phyloP scores from a whole-genome alignment of 257 asterid species.

The Forsythia suspensa region DNA sequence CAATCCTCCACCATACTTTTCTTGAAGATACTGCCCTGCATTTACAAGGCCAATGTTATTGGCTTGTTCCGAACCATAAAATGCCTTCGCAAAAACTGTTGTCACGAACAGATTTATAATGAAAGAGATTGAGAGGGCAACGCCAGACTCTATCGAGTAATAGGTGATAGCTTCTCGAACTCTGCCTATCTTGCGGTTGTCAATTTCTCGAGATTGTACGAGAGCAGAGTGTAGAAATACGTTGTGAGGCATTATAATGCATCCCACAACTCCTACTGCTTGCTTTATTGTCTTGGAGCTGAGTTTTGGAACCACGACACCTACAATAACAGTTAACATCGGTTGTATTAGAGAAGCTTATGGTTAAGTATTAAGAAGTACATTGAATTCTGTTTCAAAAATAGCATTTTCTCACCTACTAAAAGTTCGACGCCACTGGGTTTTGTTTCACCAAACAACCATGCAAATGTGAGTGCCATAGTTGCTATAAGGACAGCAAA shows the following conservation, averaged over 20 bases:
- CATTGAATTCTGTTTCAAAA: background rate
- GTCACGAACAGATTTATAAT: conserved; percentile 71
- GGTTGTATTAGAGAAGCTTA: background rate
- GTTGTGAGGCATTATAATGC: conserved; percentile 87
- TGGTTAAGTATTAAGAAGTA: background rate
- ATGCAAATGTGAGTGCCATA: conserved; percentile 74
- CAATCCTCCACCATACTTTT: conserved; percentile 70
- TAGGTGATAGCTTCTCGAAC: conserved; percentile 70
- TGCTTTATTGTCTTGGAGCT: conserved; percentile 72
- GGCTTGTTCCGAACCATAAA: conserved; percentile 66
- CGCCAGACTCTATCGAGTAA: conserved; percentile 73
- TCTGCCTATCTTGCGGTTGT: conserved; percentile 53
- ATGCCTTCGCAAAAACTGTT: conserved; percentile 74
- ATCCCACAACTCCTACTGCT: conserved; percentile 86
- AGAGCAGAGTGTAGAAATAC: conserved; percentile 78
- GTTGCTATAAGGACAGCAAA: conserved; percentile 72
- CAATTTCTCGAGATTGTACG: conserved; percentile 74
- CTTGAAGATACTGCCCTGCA: conserved; percentile 77
- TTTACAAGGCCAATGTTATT: conserved; percentile 67
- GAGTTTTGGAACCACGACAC: conserved; percentile 70
- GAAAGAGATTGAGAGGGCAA: conserved; percentile 65
- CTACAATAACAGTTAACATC: conserved; percentile 29
- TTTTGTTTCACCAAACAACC: conserved; percentile 86
- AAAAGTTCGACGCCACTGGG: conserved; percentile 66
- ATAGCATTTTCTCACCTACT: conserved; percentile 45